Evolutionary conservation across 768 basidiomycete species (phyloP).

Genomic region (Daedaleopsis nitida): DNA sequence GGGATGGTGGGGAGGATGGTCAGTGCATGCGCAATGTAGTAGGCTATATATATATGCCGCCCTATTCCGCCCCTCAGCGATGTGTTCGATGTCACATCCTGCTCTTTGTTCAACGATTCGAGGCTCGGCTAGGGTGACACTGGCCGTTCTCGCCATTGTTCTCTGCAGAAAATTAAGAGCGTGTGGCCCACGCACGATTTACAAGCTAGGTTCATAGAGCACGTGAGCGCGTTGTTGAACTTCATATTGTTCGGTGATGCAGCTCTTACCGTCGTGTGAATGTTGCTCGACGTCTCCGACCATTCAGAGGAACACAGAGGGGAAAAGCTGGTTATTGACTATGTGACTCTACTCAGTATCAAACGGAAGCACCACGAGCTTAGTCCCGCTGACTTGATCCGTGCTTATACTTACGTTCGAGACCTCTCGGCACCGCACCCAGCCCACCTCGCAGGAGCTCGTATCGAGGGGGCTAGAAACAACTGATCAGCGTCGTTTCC

Average conservation of each 20-base stretch:
- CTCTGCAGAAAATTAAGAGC: neutral
- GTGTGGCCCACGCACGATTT: neutral
- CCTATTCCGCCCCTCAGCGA: neutral
- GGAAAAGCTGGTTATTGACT: too few species aligned
- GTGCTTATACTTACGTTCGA: slow-evolving; percentile 22
- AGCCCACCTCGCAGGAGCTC: slow-evolving; percentile 29
- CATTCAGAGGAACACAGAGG: too few species aligned
- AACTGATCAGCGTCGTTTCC: neutral
- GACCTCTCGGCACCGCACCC: slow-evolving; percentile 21
- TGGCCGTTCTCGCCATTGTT: neutral
- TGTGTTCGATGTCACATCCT: neutral
- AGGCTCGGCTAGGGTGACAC: neutral
- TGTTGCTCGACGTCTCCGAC: too few species aligned
- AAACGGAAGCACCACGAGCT: slow-evolving; percentile 45
- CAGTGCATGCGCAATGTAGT: neutral
- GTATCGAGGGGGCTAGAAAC: slow-evolving; percentile 26
- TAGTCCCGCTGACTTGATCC: slow-evolving; percentile 42
- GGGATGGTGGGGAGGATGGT: neutral
- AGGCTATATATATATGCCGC: neutral
- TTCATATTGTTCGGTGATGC: too few species aligned
- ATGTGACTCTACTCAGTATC: slow-evolving; percentile 36
- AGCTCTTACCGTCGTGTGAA: neutral
- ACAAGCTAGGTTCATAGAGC: neutral
- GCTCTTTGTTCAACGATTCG: neutral
- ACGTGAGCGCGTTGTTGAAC: too few species aligned